Evolutionary conservation across 495 filamentous ascomycete species (phyloP), one percentile per base, ranked within the genome.

Genomic region (Astrocystis sublimbata): DNA sequence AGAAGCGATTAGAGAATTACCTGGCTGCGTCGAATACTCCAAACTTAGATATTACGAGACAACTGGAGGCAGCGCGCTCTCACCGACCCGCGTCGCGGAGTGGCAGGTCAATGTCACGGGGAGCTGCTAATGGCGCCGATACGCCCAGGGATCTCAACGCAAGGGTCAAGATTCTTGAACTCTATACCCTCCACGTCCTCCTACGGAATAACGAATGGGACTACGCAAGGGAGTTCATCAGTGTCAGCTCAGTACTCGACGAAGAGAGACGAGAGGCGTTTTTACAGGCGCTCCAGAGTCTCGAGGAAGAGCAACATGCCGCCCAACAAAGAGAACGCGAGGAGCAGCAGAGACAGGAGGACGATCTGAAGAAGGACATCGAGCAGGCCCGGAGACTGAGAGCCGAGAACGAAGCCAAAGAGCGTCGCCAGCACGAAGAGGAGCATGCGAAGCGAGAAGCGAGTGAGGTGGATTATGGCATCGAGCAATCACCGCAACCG

Each of bases 171-270:
- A 88, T 98, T 49, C 87, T 97, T 41, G 96, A 98, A 75, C 81
- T 98, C 1, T 98, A 96, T 66, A 92, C 90, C 4, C 81, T 98
- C 5, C 94, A 98, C 74, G 91, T 98, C 19, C 86, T 98, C 15
- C 87, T 92, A 15, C 83, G 89, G 40, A 97, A 96, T 66, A 86
- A 88, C 35, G 92, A 98, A 77, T 98, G 96, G 94, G 89, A 93
- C 43, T 97, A 97, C 70, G 92, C 94, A 0, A 81, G 83, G 26
- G 89, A 94, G 65, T 98, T 98, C 76, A 93, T 98, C 60, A 86
- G 80, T 60, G 80, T 92, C 62, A 92, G 85, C 68, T 85, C 92
- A 38, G 84, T 94, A 23, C 85, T 98, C 1, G 94, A 97, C 71
- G 93, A 98, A 58, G 94, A 98, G 71, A 84, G 90, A 35, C 87